Percentiles rank a stretch among this genome's conserved stretches.
These are phyloP conservation scores for Tulasnella sp. DNA, from an alignment of 768 basidiomycete species.

Conservation along the genomic window DNA sequence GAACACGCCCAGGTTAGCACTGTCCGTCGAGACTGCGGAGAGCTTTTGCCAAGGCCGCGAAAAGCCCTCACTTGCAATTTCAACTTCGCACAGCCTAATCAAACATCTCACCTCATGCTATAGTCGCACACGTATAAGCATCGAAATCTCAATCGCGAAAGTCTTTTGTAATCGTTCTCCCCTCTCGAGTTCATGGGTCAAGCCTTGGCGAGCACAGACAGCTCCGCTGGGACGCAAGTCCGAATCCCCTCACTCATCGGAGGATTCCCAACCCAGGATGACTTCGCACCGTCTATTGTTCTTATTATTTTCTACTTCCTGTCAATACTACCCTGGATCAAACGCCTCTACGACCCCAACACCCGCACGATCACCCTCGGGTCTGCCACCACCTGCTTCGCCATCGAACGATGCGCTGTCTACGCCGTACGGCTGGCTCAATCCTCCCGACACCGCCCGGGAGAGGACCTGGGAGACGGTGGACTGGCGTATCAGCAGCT, in stretches of 20 bases:
- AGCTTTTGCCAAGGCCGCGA: too few relatives aligned
- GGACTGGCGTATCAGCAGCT: neutral
- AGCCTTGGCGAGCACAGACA: neutral
- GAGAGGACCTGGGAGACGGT: neutral
- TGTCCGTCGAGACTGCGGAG: too few relatives aligned
- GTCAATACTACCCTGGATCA: slow-evolving; percentile 28
- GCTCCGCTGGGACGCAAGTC: neutral
- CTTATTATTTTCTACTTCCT: slow-evolving; percentile 32
- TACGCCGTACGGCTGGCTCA: neutral
- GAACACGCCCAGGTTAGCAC: too few relatives aligned
- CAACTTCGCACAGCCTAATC: neutral
- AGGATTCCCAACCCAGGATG: slow-evolving; percentile 28
- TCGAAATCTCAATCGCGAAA: neutral
- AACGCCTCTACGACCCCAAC: slow-evolving; percentile 27
- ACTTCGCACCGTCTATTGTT: slow-evolving; percentile 36
- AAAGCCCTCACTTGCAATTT: too few relatives aligned
- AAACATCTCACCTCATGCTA: neutral
- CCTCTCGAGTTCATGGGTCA: neutral
- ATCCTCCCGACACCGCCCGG: neutral
- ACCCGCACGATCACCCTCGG: slow-evolving; percentile 28
- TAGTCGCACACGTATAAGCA: neutral
- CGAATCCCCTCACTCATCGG: slow-evolving; percentile 33
- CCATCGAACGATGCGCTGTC: slow-evolving; percentile 24
- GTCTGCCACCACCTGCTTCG: slow-evolving; percentile 25
- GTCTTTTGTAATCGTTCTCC: neutral